These are phyloP conservation scores for Hyaloscypha variabilis DNA, from an alignment of 495 filamentous ascomycete species.

Conservation along the genomic window DNA sequence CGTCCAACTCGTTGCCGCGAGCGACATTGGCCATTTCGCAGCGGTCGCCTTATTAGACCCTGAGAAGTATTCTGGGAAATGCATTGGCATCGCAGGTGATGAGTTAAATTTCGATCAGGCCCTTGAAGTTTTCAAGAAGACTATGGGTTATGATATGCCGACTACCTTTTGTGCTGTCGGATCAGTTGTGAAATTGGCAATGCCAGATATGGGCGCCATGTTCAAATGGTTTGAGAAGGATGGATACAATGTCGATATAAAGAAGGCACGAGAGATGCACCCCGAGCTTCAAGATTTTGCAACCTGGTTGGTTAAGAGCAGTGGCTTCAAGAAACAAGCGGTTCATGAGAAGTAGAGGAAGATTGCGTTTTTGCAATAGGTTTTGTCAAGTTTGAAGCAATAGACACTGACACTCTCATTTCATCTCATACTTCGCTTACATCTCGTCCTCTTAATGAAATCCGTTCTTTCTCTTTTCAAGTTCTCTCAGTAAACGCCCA, in stretches of 20 bases:
- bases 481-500: too few species aligned
- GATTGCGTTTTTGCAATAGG: too few species aligned
- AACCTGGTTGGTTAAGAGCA: slow-evolving; percentile 42
- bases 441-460: too few species aligned
- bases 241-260: slow-evolving; percentile 46
- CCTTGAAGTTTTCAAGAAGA: slow-evolving; percentile 38
- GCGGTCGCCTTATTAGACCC: slow-evolving; percentile 56
- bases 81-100: slow-evolving; percentile 48
- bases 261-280: slow-evolving; percentile 38
- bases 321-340: slow-evolving; percentile 36
- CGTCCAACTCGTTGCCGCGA: slow-evolving; percentile 58
- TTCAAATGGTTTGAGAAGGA: slow-evolving; percentile 49
- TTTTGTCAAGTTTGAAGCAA: too few species aligned
- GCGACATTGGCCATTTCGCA: slow-evolving; percentile 67
- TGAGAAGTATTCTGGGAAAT: slow-evolving; percentile 38
- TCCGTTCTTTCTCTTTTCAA: too few species aligned
- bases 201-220: slow-evolving; percentile 43
- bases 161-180: slow-evolving; percentile 42
- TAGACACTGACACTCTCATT: too few species aligned
- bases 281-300: slow-evolving; percentile 44
- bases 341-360: neutral
- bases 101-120: slow-evolving; percentile 46
- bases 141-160: slow-evolving; percentile 42
- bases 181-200: slow-evolving; percentile 37
- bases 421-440: too few species aligned